These are phyloP conservation scores for Gossypium rotundifolium DNA, from an alignment of 345 rosid genomes.

Conservation along the genomic window DNA sequence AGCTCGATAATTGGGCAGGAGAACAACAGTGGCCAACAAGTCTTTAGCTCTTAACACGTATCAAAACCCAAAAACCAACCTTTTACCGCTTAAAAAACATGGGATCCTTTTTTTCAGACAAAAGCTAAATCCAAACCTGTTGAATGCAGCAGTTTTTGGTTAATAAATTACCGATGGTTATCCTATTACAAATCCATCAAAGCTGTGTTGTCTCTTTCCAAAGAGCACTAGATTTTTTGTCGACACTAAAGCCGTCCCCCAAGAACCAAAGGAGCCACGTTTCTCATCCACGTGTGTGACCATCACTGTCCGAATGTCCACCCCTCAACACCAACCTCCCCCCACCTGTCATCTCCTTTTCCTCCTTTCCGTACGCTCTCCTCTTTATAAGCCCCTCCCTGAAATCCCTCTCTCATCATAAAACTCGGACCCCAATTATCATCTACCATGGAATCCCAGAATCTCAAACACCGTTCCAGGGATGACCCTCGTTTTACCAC, in stretches of 20 bases:
- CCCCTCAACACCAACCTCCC: slow-evolving; percentile 9
- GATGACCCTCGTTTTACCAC: slow-evolving; percentile 20
- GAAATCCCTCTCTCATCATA: slow-evolving; percentile 11
- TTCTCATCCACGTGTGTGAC: slow-evolving; percentile 6
- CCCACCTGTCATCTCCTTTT: slow-evolving; percentile 33
- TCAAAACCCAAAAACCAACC: neutral
- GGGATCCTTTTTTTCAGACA: neutral
- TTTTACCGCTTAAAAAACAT: neutral
- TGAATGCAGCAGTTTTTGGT: neutral
- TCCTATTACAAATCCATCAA: neutral
- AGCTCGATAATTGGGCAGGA: neutral
- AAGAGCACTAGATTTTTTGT: neutral
- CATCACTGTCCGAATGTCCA: neutral
- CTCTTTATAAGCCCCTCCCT: slow-evolving; percentile 7
- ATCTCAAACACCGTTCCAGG: slow-evolving; percentile 44
- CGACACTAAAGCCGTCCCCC: neutral
- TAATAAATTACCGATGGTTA: too few species aligned
- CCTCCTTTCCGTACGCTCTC: slow-evolving; percentile 8
- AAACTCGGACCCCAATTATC: neutral
- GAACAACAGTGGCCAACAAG: neutral
- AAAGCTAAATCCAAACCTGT: neutral
- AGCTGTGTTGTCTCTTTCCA: neutral
- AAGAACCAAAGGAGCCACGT: neutral
- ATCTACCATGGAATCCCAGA: slow-evolving; percentile 43
- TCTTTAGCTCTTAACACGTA: neutral